Conservation (phyloP, 805 yeast species). For the Candida patagonica region DNA sequence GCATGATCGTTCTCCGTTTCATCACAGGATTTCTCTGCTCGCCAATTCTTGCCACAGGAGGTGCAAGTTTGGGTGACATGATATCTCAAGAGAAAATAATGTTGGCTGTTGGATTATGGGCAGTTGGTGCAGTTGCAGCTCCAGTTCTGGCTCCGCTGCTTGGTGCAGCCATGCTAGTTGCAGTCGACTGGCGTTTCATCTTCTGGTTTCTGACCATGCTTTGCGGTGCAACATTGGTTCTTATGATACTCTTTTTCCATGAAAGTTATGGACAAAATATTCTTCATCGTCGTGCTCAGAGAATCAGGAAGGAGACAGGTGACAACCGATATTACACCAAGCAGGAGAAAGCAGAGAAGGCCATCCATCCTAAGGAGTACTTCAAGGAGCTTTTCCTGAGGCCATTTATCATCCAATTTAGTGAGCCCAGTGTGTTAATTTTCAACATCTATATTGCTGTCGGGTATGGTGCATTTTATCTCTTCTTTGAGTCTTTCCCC, state of each 20-base stretch:
- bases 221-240: slow-evolving; percentile 31
- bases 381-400: slow-evolving; percentile 16
- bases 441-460: slow-evolving; percentile 44
- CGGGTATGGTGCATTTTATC: slow-evolving; percentile 43
- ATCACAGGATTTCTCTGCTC: slow-evolving; percentile 48
- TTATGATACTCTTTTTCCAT: slow-evolving; percentile 14
- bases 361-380: neutral
- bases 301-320: slow-evolving; percentile 41
- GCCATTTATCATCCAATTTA: slow-evolving; percentile 39
- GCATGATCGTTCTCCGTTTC: slow-evolving; percentile 42
- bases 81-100: slow-evolving; percentile 33
- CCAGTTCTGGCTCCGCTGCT: slow-evolving; percentile 49
- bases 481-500: slow-evolving; percentile 58
- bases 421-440: slow-evolving; percentile 50
- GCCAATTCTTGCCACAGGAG: slow-evolving; percentile 51
- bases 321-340: slow-evolving; percentile 24
- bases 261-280: slow-evolving; percentile 7
- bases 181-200: slow-evolving; percentile 44
- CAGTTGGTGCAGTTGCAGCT: slow-evolving; percentile 45
- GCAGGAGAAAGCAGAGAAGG: slow-evolving; percentile 1
- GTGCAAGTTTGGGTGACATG: slow-evolving; percentile 48
- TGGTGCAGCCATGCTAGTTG: slow-evolving; percentile 45
- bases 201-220: slow-evolving; percentile 41
- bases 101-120: slow-evolving; percentile 42
- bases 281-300: slow-evolving; percentile 6